These are phyloP conservation scores for Hypholoma fasciculare DNA, from an alignment of 768 basidiomycete species.

Conservation along the genomic window DNA sequence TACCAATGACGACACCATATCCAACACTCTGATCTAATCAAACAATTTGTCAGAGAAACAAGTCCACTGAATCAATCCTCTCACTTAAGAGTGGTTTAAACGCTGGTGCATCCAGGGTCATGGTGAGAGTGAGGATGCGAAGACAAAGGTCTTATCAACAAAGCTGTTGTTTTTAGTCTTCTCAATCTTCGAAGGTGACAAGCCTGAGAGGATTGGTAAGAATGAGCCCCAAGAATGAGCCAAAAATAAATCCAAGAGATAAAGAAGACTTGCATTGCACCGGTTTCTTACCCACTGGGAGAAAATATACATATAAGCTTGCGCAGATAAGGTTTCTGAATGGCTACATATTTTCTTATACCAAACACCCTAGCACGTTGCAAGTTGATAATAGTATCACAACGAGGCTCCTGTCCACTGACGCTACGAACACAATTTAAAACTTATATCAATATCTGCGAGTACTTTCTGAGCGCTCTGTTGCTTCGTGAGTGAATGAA, in stretches of 20 bases:
- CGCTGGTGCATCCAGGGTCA: conserved; percentile 20
- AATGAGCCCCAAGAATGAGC: not conserved
- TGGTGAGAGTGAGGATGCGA: not conserved
- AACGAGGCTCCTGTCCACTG: too few relatives aligned
- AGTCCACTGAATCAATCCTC: not conserved
- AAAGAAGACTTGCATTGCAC: too few relatives aligned
- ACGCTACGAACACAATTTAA: too few relatives aligned
- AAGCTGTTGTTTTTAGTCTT: not conserved
- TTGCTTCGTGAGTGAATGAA: too few relatives aligned
- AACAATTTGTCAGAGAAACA: not conserved
- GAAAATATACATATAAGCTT: not conserved
- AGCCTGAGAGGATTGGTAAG: conserved; percentile 6
- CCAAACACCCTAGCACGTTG: too few relatives aligned
- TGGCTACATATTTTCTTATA: too few relatives aligned
- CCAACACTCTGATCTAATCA: conserved; percentile 42
- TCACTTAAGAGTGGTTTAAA: conserved; percentile 41
- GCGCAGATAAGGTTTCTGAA: not conserved
- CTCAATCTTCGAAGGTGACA: not conserved
- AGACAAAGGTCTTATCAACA: not conserved
- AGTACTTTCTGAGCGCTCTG: too few relatives aligned
- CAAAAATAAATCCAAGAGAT: not conserved
- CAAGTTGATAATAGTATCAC: too few relatives aligned
- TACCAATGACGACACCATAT: conserved; percentile 50
- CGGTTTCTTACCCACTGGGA: too few relatives aligned
- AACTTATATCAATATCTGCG: too few relatives aligned